Conservation (phyloP, 2,329 filamentous ascomycete species). For the Trematosphaeria pertusa region DNA sequence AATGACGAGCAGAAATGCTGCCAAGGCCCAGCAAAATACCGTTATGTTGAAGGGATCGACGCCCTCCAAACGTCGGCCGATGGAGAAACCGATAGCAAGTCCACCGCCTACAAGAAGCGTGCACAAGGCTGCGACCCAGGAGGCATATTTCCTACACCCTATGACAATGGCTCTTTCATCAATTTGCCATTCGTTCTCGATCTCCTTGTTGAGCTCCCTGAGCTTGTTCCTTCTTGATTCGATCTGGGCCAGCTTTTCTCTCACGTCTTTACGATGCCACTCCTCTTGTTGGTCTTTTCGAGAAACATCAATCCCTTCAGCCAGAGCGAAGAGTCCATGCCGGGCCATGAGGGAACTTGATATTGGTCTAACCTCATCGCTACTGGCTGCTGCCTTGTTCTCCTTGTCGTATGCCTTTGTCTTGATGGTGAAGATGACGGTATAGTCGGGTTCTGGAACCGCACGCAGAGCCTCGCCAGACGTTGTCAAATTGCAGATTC, state of each 20-base stretch:
- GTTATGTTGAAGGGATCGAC: constrained; percentile 6
- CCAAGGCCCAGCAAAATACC: constrained; percentile 5
- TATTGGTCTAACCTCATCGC: too few relatives aligned
- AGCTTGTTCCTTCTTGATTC: not conserved
- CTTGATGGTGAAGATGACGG: too few relatives aligned
- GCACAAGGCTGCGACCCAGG: not conserved
- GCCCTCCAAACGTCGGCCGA: constrained; percentile 1
- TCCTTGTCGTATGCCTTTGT: too few relatives aligned
- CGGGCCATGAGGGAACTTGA: too few relatives aligned
- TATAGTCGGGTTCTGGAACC: too few relatives aligned
- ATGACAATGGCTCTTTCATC: constrained; percentile 3
- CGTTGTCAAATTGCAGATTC: too few relatives aligned
- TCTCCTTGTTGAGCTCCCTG: not conserved
- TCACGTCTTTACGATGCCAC: constrained; percentile 1
- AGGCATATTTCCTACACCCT: constrained; percentile 1
- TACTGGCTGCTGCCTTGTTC: too few relatives aligned
- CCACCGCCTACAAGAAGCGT: constrained; percentile 2
- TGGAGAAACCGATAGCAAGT: constrained; percentile 1
- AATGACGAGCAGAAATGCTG: constrained; percentile 4
- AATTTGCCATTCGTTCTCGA: constrained; percentile 3
- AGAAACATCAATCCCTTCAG: too few relatives aligned
- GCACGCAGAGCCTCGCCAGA: too few relatives aligned
- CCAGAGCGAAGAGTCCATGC: constrained; percentile 1
- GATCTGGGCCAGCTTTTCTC: constrained; percentile 1
- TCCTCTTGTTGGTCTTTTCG: constrained; percentile 3